phyloP scores from a whole-genome alignment of 2,329 filamentous ascomycete species.

The Apiospora rasikravindrae region DNA sequence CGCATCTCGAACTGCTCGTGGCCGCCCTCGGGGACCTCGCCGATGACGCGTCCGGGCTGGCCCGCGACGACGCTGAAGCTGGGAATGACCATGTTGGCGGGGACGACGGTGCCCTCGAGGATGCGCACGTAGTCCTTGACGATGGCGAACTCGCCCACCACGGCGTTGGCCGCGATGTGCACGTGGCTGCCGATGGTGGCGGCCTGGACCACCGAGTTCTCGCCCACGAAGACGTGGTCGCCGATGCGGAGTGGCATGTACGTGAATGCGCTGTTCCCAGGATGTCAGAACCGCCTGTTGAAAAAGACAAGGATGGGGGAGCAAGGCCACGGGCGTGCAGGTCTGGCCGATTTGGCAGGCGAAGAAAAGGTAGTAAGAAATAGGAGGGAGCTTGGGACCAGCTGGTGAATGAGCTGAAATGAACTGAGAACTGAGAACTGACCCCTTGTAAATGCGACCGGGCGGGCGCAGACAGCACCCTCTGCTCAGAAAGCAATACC shows the following conservation, averaged over 20 bases:
- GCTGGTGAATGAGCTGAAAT: not conserved
- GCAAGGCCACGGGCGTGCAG: not conserved
- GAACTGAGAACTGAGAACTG: slow-evolving; percentile 23
- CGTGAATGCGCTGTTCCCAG: slow-evolving; percentile 59
- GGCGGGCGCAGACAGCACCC: slow-evolving; percentile 83
- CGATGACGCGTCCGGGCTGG: slow-evolving; percentile 77
- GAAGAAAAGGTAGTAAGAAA: not conserved
- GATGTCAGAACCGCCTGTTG: slow-evolving; percentile 32
- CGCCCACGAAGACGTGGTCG: slow-evolving; percentile 91
- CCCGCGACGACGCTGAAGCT: slow-evolving; percentile 93
- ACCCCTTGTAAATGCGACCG: slow-evolving; percentile 79
- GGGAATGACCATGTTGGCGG: slow-evolving; percentile 88
- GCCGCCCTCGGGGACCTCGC: slow-evolving; percentile 77
- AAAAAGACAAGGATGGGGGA: not conserved
- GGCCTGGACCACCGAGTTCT: slow-evolving; percentile 77
- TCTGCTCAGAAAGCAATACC: slow-evolving; percentile 87
- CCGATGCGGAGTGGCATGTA: slow-evolving; percentile 92
- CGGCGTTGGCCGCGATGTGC: slow-evolving; percentile 77
- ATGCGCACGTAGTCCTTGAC: slow-evolving; percentile 93
- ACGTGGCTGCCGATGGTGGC: slow-evolving; percentile 86
- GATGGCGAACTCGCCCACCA: slow-evolving; percentile 85
- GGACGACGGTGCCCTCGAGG: slow-evolving; percentile 82
- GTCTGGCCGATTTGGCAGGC: not conserved
- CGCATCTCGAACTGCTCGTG: slow-evolving; percentile 68
- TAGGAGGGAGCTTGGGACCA: not conserved